Evolutionary conservation across 441 rosid genomes (phyloP).

Genomic region (Rhodomyrtus psidioides): DNA sequence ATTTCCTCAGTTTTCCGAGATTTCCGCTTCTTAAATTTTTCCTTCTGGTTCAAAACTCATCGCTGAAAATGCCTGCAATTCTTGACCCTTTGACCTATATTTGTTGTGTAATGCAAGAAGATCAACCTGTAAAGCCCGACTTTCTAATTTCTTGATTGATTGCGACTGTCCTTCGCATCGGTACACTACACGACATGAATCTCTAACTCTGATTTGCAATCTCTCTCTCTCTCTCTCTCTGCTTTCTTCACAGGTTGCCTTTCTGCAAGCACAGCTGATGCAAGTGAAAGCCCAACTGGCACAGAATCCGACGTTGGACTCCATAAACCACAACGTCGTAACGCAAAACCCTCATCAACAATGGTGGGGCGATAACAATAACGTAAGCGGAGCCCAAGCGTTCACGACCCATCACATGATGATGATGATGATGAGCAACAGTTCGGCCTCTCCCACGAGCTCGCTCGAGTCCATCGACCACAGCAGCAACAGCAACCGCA

Average conservation of each 20-base stretch:
- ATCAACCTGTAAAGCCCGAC: background rate
- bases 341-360: constrained; percentile 8
- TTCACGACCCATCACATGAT: constrained; percentile 12
- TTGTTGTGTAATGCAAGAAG: background rate
- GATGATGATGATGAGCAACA: background rate
- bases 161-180: background rate
- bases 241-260: constrained; percentile 51
- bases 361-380: constrained; percentile 18
- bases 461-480: constrained; percentile 47
- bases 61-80: background rate
- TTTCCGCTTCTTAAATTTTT: background rate
- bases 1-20: background rate
- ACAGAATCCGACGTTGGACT: constrained; percentile 20
- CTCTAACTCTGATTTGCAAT: background rate
- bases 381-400: constrained; percentile 11
- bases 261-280: constrained; percentile 77
- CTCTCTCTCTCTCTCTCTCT: background rate
- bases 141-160: background rate
- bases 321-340: background rate
- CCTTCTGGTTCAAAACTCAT: background rate
- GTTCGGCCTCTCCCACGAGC: constrained; percentile 69
- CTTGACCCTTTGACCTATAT: background rate
- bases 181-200: background rate
- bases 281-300: constrained; percentile 71
- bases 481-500: background rate